Conservation (phyloP, 305 asterid genomes). For the Striga hermonthica region DNA sequence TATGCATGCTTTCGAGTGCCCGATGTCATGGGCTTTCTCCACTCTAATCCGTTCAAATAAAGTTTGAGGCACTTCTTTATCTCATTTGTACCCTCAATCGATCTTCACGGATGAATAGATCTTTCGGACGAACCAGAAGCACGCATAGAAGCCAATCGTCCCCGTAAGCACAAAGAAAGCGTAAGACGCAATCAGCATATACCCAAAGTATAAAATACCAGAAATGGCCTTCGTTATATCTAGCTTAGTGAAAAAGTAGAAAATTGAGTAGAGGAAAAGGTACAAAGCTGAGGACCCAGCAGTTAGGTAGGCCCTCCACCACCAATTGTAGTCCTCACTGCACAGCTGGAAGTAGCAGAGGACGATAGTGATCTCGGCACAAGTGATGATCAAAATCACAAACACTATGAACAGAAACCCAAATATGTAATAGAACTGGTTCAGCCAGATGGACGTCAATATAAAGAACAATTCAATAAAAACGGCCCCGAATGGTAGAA, state of each 20-base stretch:
- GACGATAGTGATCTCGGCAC: constrained; percentile 49
- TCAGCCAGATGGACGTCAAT: constrained; percentile 52
- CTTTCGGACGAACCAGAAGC: constrained; percentile 52
- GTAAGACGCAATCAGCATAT: constrained; percentile 46
- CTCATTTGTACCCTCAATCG: constrained; percentile 27
- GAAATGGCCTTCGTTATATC: constrained; percentile 49
- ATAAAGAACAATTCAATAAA: constrained; percentile 56
- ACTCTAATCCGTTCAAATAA: too few species aligned
- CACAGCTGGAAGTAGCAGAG: constrained; percentile 55
- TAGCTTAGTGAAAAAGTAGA: constrained; percentile 48
- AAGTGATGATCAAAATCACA: constrained; percentile 44
- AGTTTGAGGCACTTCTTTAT: not conserved
- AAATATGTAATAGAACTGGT: constrained; percentile 56
- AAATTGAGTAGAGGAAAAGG: constrained; percentile 40
- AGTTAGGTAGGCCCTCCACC: constrained; percentile 53
- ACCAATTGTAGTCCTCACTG: constrained; percentile 52
- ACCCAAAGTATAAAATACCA: constrained; percentile 46
- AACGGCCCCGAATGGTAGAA: constrained; percentile 52
- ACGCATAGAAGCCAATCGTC: constrained; percentile 49
- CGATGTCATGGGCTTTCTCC: too few species aligned
- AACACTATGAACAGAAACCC: constrained; percentile 51
- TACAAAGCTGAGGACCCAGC: constrained; percentile 52
- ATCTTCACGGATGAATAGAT: constrained; percentile 51
- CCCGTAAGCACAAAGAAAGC: constrained; percentile 52
- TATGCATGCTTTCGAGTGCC: too few species aligned